Evolutionary conservation across 2,329 filamentous ascomycete species (phyloP).

Genomic region (Annulohypoxylon truncatum): DNA sequence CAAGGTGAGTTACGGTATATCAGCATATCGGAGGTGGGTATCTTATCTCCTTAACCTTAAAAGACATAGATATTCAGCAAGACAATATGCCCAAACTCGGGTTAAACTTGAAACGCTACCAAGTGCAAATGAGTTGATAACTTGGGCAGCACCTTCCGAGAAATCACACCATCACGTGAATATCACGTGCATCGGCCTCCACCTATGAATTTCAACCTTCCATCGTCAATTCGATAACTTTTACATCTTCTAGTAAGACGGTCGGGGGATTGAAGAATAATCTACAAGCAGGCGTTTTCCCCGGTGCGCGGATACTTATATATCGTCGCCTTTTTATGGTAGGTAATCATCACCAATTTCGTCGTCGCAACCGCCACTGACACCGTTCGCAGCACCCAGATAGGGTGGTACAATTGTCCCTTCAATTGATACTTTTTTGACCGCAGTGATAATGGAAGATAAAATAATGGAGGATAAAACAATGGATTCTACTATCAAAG

Average conservation of each 20-base stretch:
- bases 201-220: slow-evolving; percentile 40
- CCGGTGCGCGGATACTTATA: background rate
- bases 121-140: background rate
- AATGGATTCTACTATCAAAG: slow-evolving; percentile 18
- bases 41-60: background rate
- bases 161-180: slow-evolving; percentile 41
- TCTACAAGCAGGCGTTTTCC: slow-evolving; percentile 1
- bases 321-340: slow-evolving; percentile 1
- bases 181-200: slow-evolving; percentile 39
- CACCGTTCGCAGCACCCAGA: background rate
- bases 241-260: slow-evolving; percentile 2
- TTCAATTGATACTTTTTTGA: background rate
- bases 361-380: background rate
- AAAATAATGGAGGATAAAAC: background rate
- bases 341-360: background rate
- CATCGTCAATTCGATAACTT: slow-evolving; percentile 28
- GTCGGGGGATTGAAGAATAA: background rate
- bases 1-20: background rate
- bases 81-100: background rate
- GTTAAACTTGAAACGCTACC: slow-evolving; percentile 1
- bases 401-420: background rate
- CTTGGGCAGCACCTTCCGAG: slow-evolving; percentile 11
- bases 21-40: background rate
- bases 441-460: no score
- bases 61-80: background rate